Conservation (phyloP, 495 filamentous ascomycete genomes). For the Neurospora sp. region DNA sequence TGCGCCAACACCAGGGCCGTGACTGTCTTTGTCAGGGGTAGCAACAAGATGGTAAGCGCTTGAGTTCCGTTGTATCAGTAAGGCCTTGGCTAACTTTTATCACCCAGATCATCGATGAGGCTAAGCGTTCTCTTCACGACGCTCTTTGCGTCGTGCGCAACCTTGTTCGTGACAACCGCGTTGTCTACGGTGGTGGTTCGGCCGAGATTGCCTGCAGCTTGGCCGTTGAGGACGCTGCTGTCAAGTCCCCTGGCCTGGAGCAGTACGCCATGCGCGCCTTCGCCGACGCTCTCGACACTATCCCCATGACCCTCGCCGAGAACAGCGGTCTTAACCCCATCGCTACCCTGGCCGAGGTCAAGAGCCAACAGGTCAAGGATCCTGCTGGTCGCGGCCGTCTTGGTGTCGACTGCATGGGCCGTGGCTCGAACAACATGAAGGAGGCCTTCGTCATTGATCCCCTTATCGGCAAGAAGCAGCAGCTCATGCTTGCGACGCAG, state of each 20-base stretch:
- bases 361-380: conserved; percentile 89
- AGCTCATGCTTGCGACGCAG: conserved; percentile 91
- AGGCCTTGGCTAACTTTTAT: conserved; percentile 10
- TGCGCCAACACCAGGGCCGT: conserved; percentile 96
- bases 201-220: conserved; percentile 97
- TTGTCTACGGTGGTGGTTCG: conserved; percentile 97
- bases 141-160: conserved; percentile 97
- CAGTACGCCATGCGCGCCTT: conserved; percentile 99
- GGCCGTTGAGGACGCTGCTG: conserved; percentile 89
- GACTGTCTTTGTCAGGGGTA: conserved; percentile 89
- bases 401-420: conserved; percentile 96
- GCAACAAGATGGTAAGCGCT: conserved; percentile 89
- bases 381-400: conserved; percentile 55
- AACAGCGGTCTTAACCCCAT: conserved; percentile 96
- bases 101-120: conserved; percentile 89
- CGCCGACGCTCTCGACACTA: conserved; percentile 83
- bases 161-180: conserved; percentile 87
- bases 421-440: conserved; percentile 90
- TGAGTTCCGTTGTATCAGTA: neutral
- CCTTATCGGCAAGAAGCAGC: conserved; percentile 93
- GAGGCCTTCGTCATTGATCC: conserved; percentile 97
- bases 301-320: conserved; percentile 95
- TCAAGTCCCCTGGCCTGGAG: conserved; percentile 90
- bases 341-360: conserved; percentile 87
- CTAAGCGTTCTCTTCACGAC: conserved; percentile 93